Percentiles rank a stretch among this genome's conserved stretches.
Evolutionary conservation across 2,329 filamentous ascomycete genomes (phyloP).

Genomic region (Dactylellina haptotyla): DNA sequence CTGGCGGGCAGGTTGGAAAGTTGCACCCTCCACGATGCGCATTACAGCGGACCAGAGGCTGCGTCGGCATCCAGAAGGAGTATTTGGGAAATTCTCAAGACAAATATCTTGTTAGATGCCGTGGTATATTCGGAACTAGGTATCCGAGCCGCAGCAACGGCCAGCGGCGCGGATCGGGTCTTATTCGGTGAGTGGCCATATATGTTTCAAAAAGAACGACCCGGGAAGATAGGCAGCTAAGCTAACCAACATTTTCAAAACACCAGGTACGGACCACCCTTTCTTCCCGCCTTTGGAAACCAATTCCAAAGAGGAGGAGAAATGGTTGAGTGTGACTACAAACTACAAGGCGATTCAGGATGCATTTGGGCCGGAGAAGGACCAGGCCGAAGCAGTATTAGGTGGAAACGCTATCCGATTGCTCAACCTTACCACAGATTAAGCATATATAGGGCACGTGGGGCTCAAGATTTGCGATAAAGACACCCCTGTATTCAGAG

Average conservation of each 20-base stretch:
- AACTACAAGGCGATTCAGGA: slow-evolving; percentile 64
- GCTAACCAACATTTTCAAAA: no score
- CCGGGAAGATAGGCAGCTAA: no score
- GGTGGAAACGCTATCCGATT: slow-evolving; percentile 64
- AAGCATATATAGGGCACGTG: slow-evolving; percentile 31
- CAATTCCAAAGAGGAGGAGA: slow-evolving; percentile 55
- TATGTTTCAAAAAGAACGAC: no score
- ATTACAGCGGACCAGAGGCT: slow-evolving; percentile 68
- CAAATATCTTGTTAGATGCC: slow-evolving; percentile 87
- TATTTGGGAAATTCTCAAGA: slow-evolving; percentile 73
- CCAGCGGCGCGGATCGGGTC: slow-evolving; percentile 73
- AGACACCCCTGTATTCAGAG: neutral
- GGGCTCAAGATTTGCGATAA: slow-evolving; percentile 12
- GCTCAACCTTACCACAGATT: slow-evolving; percentile 58
- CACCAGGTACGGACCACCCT: slow-evolving; percentile 77
- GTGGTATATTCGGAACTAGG: slow-evolving; percentile 83
- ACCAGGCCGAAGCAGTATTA: slow-evolving; percentile 60
- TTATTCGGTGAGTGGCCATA: slow-evolving; percentile 72
- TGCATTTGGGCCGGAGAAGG: slow-evolving; percentile 59
- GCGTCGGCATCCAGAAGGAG: slow-evolving; percentile 62
- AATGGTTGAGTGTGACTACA: slow-evolving; percentile 65
- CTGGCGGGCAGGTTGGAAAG: slow-evolving; percentile 88
- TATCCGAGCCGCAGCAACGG: slow-evolving; percentile 75
- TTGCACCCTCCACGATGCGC: slow-evolving; percentile 83
- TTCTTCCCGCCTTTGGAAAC: slow-evolving; percentile 83